These are phyloP conservation scores for Darksidea phi DNA, from an alignment of 495 filamentous ascomycete species.

Conservation along the genomic window DNA sequence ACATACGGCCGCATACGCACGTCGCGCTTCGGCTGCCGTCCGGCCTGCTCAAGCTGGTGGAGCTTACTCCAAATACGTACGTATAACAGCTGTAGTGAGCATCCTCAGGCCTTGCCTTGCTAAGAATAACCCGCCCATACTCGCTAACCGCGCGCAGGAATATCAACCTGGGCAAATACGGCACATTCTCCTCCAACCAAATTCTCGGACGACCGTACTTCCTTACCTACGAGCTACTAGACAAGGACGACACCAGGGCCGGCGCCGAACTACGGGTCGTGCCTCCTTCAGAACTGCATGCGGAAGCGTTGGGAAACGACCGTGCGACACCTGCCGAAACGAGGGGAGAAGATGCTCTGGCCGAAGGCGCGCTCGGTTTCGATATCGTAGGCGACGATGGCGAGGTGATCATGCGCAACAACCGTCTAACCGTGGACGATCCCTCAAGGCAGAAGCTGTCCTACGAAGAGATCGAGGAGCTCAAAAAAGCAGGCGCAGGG, in stretches of 20 bases:
- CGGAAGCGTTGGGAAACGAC: slow-evolving; percentile 65
- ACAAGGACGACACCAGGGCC: slow-evolving; percentile 56
- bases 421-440: slow-evolving; percentile 77
- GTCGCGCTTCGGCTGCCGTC: slow-evolving; percentile 68
- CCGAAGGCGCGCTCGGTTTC: slow-evolving; percentile 52
- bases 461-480: slow-evolving; percentile 81
- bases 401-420: slow-evolving; percentile 70
- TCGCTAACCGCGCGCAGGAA: slow-evolving; percentile 53
- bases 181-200: slow-evolving; percentile 78
- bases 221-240: slow-evolving; percentile 83
- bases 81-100: slow-evolving; percentile 47
- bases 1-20: slow-evolving; percentile 62
- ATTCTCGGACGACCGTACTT: slow-evolving; percentile 86
- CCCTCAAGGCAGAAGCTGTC: slow-evolving; percentile 77
- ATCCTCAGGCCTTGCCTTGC: slow-evolving; percentile 23
- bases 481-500: slow-evolving; percentile 75
- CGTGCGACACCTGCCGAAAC: slow-evolving; percentile 46
- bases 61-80: slow-evolving; percentile 76
- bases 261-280: slow-evolving; percentile 71
- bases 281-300: slow-evolving; percentile 75
- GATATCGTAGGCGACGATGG: slow-evolving; percentile 54
- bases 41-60: slow-evolving; percentile 59
- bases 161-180: slow-evolving; percentile 85
- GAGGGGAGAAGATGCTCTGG: slow-evolving; percentile 47
- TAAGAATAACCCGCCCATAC: slow-evolving; percentile 15